Percentiles rank a stretch among this genome's conserved stretches.
These are phyloP conservation scores for Colletotrichum sp. DNA, from an alignment of 2,329 filamentous ascomycete genomes.

Conservation along the genomic window DNA sequence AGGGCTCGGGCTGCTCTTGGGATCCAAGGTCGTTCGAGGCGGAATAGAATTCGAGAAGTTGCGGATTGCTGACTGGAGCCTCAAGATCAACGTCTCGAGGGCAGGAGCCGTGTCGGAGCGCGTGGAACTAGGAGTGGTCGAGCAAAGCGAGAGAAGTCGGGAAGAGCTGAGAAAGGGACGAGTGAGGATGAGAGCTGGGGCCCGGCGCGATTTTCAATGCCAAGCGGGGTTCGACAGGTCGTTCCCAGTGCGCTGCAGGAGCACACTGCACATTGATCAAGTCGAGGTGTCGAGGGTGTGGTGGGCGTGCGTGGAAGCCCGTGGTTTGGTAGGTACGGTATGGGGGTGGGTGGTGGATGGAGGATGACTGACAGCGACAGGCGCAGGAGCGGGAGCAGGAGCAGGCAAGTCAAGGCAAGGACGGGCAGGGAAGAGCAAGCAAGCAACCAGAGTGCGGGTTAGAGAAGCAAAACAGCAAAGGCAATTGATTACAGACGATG, in stretches of 20 bases:
- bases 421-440: not conserved
- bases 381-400: not conserved
- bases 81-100: not conserved
- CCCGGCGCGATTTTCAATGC: constrained; percentile 23
- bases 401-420: not conserved
- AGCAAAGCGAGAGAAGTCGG: not conserved
- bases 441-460: not conserved
- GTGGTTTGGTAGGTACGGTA: not conserved
- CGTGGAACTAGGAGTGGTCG: not conserved
- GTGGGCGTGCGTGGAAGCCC: not conserved
- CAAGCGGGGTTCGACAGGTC: constrained; percentile 22
- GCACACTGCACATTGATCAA: constrained; percentile 11
- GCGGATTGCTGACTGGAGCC: not conserved
- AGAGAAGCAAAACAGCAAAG: not conserved
- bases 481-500: not conserved
- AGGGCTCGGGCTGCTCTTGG: not conserved
- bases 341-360: not conserved
- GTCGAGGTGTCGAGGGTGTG: not conserved
- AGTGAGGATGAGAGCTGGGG: constrained; percentile 12
- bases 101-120: not conserved
- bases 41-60: not conserved
- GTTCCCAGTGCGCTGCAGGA: constrained; percentile 18
- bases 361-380: not conserved
- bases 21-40: not conserved
- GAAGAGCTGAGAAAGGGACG: not conserved